Conservation (phyloP, 2,329 filamentous ascomycete species). For the Fusarium sp. region DNA sequence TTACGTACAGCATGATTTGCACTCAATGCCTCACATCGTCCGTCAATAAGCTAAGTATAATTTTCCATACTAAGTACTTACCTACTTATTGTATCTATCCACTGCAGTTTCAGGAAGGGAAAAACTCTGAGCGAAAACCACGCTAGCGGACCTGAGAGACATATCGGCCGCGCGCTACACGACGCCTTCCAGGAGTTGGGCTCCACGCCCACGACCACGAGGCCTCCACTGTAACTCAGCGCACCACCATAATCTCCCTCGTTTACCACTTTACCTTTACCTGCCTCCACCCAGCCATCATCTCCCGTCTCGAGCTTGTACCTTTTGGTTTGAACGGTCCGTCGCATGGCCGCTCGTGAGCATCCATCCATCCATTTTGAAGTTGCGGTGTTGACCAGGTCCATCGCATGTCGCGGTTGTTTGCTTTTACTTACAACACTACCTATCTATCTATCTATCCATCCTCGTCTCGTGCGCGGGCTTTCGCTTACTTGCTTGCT, state of each 20-base stretch:
- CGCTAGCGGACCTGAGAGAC: constrained; percentile 32
- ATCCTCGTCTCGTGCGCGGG: not conserved
- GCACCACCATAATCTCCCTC: constrained; percentile 33
- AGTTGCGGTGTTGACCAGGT: constrained; percentile 46
- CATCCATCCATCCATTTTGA: constrained; percentile 23
- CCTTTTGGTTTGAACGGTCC: constrained; percentile 23
- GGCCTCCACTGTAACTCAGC: constrained; percentile 39
- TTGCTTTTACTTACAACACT: constrained; percentile 16
- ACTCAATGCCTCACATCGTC: not conserved
- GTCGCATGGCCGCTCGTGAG: constrained; percentile 35
- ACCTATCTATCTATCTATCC: not conserved
- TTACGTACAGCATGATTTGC: constrained; percentile 22
- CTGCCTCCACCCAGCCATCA: constrained; percentile 30
- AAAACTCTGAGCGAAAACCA: constrained; percentile 25
- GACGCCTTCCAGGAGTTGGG: constrained; percentile 37
- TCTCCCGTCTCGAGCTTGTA: constrained; percentile 29
- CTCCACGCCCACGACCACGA: constrained; percentile 44
- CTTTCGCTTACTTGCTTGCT: constrained; percentile 2
- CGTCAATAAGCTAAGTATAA: not conserved
- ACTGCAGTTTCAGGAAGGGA: constrained; percentile 42
- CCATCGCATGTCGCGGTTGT: constrained; percentile 48
- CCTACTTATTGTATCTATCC: constrained; percentile 23
- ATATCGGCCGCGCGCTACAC: constrained; percentile 43
- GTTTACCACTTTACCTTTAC: constrained; percentile 7
- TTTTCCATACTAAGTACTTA: constrained; percentile 3